Conservation (phyloP, 2,329 filamentous ascomycete species). For the Colletotrichum graminicola region DNA sequence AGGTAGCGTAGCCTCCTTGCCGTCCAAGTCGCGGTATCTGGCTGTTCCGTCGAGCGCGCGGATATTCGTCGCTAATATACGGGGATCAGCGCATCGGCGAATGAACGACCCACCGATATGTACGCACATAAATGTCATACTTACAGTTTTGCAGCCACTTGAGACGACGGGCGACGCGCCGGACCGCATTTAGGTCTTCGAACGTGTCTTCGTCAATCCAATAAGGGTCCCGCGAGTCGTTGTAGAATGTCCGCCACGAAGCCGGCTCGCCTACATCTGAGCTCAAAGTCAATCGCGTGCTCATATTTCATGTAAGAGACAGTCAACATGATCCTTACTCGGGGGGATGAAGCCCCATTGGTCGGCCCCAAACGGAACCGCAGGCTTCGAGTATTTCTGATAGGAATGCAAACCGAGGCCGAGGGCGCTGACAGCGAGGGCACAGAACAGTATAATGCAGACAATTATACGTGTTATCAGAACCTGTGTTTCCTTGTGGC, state of each 20-base stretch:
- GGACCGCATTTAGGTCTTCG: neutral
- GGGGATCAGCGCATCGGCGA: too few relatives aligned
- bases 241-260: slow-evolving; percentile 19
- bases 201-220: slow-evolving; percentile 27
- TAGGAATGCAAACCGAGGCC: neutral
- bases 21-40: neutral
- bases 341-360: slow-evolving; percentile 14
- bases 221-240: slow-evolving; percentile 12
- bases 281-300: too few relatives aligned
- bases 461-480: fast-evolving
- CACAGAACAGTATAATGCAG: neutral
- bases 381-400: neutral
- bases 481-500: neutral
- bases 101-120: too few relatives aligned
- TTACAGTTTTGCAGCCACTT: slow-evolving; percentile 25
- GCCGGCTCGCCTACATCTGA: slow-evolving; percentile 12
- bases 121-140: too few relatives aligned
- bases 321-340: too few relatives aligned
- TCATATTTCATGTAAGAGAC: too few relatives aligned
- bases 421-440: neutral
- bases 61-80: neutral
- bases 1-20: neutral
- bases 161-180: neutral
- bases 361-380: neutral
- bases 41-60: neutral